phyloP scores from a whole-genome alignment of 305 asterid genomes.

The Lippia alba region DNA sequence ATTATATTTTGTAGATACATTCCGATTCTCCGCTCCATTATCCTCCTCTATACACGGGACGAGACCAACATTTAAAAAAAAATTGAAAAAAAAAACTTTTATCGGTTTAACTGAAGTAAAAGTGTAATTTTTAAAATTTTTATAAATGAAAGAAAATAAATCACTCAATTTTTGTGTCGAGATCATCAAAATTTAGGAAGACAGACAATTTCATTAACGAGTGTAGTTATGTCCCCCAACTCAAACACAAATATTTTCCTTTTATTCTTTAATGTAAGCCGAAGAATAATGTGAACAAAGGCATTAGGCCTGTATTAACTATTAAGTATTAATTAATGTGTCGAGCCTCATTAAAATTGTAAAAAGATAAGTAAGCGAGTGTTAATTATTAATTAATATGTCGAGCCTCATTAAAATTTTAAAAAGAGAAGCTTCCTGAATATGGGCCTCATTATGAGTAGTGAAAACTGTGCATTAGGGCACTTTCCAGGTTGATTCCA shows the following conservation, averaged over 20 bases:
- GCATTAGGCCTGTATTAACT: constrained; percentile 25
- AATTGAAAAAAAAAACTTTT: too few relatives aligned
- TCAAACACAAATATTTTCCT: too few relatives aligned
- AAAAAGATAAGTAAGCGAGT: constrained; percentile 21
- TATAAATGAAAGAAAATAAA: too few relatives aligned
- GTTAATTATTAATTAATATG: constrained; percentile 16
- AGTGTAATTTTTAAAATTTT: too few relatives aligned
- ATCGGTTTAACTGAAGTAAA: too few relatives aligned
- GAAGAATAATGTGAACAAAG: constrained; percentile 35
- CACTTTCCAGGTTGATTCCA: constrained; percentile 62
- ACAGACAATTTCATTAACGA: too few relatives aligned
- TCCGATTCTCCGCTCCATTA: background rate
- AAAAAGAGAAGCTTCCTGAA: constrained; percentile 39
- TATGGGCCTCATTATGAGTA: constrained; percentile 58
- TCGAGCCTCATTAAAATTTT: constrained; percentile 22
- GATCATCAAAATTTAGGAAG: too few relatives aligned
- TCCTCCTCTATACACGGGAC: too few relatives aligned
- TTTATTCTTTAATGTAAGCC: background rate
- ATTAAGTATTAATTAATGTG: background rate
- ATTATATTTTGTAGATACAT: constrained; percentile 15
- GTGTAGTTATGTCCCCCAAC: too few relatives aligned
- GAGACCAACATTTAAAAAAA: too few relatives aligned
- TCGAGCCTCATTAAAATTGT: constrained; percentile 22
- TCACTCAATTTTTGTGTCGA: too few relatives aligned
- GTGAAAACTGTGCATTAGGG: constrained; percentile 47